Evolutionary conservation across 176 grass and related monocot genomes (phyloP).

Genomic region (Dendrocalamus sinicus): DNA sequence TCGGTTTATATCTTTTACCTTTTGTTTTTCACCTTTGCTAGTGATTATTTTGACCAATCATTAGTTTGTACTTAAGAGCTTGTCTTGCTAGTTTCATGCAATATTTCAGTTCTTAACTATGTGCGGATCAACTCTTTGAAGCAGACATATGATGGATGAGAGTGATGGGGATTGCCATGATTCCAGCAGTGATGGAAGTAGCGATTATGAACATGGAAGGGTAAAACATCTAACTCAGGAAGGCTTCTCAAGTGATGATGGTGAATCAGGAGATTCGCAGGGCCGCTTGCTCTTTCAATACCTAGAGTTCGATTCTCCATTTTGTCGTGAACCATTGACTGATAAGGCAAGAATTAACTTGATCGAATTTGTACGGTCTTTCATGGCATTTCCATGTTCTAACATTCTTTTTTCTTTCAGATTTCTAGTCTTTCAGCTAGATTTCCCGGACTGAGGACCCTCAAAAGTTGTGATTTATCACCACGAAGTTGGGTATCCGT

Average conservation of each 20-base stretch:
- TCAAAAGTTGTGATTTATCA: slow-evolving; percentile 60
- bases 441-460: slow-evolving; percentile 50
- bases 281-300: slow-evolving; percentile 56
- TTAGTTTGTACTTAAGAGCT: background rate
- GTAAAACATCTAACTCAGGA: slow-evolving; percentile 40
- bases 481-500: slow-evolving; percentile 58
- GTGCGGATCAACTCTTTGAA: slow-evolving; percentile 13
- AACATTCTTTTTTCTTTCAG: slow-evolving; percentile 41
- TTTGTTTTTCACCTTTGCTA: background rate
- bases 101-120: slow-evolving; percentile 24
- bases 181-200: slow-evolving; percentile 59
- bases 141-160: slow-evolving; percentile 46
- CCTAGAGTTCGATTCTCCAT: slow-evolving; percentile 56
- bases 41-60: background rate
- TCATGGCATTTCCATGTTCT: slow-evolving; percentile 10
- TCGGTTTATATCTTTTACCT: background rate
- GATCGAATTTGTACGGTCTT: background rate
- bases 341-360: slow-evolving; percentile 48
- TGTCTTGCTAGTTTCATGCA: background rate
- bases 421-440: slow-evolving; percentile 45
- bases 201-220: slow-evolving; percentile 48
- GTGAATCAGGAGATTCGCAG: slow-evolving; percentile 47
- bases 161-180: slow-evolving; percentile 50
- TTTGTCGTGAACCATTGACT: slow-evolving; percentile 59
- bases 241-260: slow-evolving; percentile 55